phyloP scores from a whole-genome alignment of 2,329 filamentous ascomycete genomes.

The Fonsecaea erecta region DNA sequence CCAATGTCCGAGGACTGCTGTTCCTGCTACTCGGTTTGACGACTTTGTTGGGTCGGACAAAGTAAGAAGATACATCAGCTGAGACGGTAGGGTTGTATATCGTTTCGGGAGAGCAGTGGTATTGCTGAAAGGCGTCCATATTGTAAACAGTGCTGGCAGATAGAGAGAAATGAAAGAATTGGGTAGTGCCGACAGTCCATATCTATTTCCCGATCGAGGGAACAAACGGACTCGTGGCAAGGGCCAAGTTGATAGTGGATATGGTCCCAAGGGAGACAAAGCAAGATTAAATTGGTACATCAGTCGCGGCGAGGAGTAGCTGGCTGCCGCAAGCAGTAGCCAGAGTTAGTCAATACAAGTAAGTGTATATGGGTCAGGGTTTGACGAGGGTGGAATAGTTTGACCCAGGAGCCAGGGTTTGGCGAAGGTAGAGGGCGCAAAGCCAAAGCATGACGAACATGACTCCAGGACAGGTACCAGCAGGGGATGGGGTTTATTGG shows the following conservation, averaged over 20 bases:
- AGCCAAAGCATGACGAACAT: constrained; percentile 21
- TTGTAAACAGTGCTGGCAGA: background rate
- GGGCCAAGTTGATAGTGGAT: constrained; percentile 4
- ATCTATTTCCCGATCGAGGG: constrained; percentile 23
- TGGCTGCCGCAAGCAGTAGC: constrained; percentile 5
- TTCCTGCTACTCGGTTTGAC: constrained; percentile 36
- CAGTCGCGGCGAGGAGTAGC: constrained; percentile 15
- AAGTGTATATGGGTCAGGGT: constrained; percentile 23
- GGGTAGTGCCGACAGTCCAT: constrained; percentile 19
- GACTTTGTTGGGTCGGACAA: constrained; percentile 34
- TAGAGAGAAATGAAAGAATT: constrained; percentile 5
- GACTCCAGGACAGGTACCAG: constrained; percentile 16
- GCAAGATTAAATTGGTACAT: constrained; percentile 33
- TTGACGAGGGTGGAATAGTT: constrained; percentile 5
- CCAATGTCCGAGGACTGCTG: constrained; percentile 31
- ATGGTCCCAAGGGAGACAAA: constrained; percentile 26
- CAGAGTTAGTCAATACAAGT: constrained; percentile 25
- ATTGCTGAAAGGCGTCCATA: constrained; percentile 26
- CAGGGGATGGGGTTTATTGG: constrained; percentile 11
- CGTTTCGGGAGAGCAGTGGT: constrained; percentile 17
- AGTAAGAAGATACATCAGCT: constrained; percentile 30
- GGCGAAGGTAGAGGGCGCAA: constrained; percentile 11
- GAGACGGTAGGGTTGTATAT: constrained; percentile 19
- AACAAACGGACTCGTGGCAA: constrained; percentile 2
- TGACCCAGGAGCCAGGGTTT: constrained; percentile 16